Conservation (phyloP, 2,329 filamentous ascomycete genomes). For the Venturia pyrina region DNA sequence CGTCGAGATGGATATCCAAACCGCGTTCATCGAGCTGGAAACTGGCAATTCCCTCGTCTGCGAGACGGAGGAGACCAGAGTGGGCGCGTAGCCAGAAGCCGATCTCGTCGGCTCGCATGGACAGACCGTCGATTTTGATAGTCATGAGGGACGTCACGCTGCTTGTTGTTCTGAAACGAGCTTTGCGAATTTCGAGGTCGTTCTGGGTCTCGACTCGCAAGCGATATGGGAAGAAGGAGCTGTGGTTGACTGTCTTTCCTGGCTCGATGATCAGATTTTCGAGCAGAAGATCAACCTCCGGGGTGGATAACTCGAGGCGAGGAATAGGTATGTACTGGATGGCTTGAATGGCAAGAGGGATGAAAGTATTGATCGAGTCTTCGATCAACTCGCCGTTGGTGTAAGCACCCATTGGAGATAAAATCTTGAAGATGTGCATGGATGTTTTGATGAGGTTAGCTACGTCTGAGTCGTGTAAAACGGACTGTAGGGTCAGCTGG, state of each 20-base stretch:
- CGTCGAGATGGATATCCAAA: conserved; percentile 73
- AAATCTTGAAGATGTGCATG: conserved; percentile 55
- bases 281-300: conserved; percentile 72
- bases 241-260: conserved; percentile 70
- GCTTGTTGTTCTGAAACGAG: conserved; percentile 57
- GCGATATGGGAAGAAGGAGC: conserved; percentile 80
- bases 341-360: conserved; percentile 64
- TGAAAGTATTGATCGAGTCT: conserved; percentile 69
- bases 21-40: conserved; percentile 80
- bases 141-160: conserved; percentile 58
- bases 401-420: conserved; percentile 55
- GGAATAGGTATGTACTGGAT: conserved; percentile 87
- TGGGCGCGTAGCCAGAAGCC: conserved; percentile 84
- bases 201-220: conserved; percentile 76
- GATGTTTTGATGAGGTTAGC: conserved; percentile 58
- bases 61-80: conserved; percentile 61
- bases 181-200: conserved; percentile 76
- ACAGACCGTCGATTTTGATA: conserved; percentile 72
- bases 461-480: conserved; percentile 63
- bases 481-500: conserved; percentile 56
- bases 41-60: conserved; percentile 75
- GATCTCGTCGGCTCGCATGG: conserved; percentile 73
- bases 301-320: conserved; percentile 75
- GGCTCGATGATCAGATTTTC: conserved; percentile 90
- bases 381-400: conserved; percentile 62